Conservation (phyloP, 345 rosid species). For the Syzygium aromaticum region DNA sequence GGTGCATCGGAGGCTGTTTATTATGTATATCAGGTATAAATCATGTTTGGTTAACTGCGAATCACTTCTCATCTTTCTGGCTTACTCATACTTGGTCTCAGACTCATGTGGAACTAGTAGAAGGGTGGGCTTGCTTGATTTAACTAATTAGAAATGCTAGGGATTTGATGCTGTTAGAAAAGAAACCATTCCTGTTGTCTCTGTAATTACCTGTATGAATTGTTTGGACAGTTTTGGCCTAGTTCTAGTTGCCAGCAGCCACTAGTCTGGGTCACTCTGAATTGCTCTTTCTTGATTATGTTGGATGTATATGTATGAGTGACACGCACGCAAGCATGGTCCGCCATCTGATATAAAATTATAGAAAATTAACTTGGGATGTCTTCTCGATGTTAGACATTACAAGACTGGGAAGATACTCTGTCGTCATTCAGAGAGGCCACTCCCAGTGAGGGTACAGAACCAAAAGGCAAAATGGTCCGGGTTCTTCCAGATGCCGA, state of each 20-base stretch:
- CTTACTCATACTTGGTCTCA: too few species aligned
- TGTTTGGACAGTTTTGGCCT: background rate
- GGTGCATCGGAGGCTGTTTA: too few species aligned
- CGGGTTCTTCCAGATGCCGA: constrained; percentile 38
- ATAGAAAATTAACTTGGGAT: background rate
- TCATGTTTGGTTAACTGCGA: too few species aligned
- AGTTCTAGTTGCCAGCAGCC: background rate
- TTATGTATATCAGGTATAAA: too few species aligned
- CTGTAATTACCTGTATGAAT: background rate
- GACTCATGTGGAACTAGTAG: too few species aligned
- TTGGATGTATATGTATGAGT: background rate
- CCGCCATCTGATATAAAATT: background rate
- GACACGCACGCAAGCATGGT: background rate
- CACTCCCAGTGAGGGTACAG: constrained; percentile 18
- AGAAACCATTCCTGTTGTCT: background rate
- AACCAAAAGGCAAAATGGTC: constrained; percentile 19
- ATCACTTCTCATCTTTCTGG: too few species aligned
- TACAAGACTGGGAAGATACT: constrained; percentile 68
- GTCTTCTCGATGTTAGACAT: constrained; percentile 35
- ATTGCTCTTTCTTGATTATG: background rate
- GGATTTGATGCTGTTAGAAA: too few species aligned
- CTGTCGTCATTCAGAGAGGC: constrained; percentile 33
- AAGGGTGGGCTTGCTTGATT: too few species aligned
- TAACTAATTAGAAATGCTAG: too few species aligned
- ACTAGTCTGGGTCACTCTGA: background rate